Percentiles rank a stretch among this genome's conserved stretches.
phyloP scores from a whole-genome alignment of 495 filamentous ascomycete genomes.

The Friedmanniomyces simplex region DNA sequence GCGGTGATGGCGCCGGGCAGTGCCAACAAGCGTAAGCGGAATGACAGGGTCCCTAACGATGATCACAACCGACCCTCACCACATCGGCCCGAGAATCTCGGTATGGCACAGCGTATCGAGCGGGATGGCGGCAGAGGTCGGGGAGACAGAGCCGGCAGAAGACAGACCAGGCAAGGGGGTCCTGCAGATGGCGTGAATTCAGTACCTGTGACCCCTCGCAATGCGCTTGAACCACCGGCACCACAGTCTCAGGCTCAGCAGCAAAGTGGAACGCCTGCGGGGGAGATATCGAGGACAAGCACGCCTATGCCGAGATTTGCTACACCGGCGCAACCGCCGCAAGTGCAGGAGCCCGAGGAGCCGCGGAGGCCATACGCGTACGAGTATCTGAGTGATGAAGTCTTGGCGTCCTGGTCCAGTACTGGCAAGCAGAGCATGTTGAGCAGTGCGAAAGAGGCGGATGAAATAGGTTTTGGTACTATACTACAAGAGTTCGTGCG shows the following conservation, averaged over 20 bases:
- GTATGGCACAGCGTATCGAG: conserved; percentile 49
- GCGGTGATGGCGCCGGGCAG: conserved; percentile 15
- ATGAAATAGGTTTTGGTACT: conserved; percentile 52
- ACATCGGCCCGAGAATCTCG: conserved; percentile 50
- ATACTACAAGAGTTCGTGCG: conserved; percentile 80
- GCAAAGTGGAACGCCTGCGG: conserved; percentile 15
- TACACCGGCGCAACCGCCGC: background rate
- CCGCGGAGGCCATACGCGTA: conserved; percentile 38
- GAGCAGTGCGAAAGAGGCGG: conserved; percentile 51
- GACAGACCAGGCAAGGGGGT: conserved; percentile 19
- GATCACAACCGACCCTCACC: conserved; percentile 50
- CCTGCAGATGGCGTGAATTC: conserved; percentile 3
- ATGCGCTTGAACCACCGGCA: background rate
- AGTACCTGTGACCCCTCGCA: conserved; percentile 1
- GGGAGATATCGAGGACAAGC: conserved; percentile 2
- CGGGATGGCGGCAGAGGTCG: conserved; percentile 39
- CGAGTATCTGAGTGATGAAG: conserved; percentile 45
- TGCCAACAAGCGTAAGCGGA: conserved; percentile 19
- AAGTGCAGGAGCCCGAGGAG: background rate
- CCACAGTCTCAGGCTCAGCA: conserved; percentile 22
- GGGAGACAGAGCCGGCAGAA: conserved; percentile 35
- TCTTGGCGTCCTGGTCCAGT: conserved; percentile 40
- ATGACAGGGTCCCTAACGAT: conserved; percentile 10
- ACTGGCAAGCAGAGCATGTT: conserved; percentile 42
- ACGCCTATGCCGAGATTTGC: background rate